Base-by-base conservation (phyloP, 2,329 filamentous ascomycete genomes). In the Trichoderma pleuroti region DNA sequence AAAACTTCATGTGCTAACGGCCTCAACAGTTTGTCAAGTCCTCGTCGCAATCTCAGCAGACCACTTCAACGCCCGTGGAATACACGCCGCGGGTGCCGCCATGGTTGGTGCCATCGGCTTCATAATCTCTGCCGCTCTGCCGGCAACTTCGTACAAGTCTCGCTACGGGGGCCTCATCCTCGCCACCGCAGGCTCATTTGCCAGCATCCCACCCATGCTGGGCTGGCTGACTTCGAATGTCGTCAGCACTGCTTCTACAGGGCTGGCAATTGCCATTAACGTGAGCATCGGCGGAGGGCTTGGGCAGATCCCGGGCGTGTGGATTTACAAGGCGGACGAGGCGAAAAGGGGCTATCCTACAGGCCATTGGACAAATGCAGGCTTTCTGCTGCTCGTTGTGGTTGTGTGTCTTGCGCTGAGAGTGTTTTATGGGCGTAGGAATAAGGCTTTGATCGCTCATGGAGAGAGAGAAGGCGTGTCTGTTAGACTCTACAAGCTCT, bases 151-250 rank as follows among this genome's bases (percentile, higher is more conserved):
- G 3, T 92, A 90, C 75, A 74, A 82, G 11, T 76, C 80, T 18
- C 87, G 91, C n/a, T 93, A 93, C 76, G 90, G 88, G 42, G 91
- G 89, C 72, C 84, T 93, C 11, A 91, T 93, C 36, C 82, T 93
- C 49, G 90, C 90, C 0, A 84, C 88, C 1, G 86, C 87, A 2
- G 91, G 91, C 1, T 84, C 90, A 0, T 93, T 93, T 72, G 86
- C 89, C 1, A 90, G 88, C 73, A 91, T 92, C 59, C 90, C 91
- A 0, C 90, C 90, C 0, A 84, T 93, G 72, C 83, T 92, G 1
- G 90, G 90, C n/a, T 92, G 90, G 90, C 81, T 92, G 8, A 89
- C 88, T 10, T 88, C 87, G 52, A 93, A 93, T 76, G 82, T 92
- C 62, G 87, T 87, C 76, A 88, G 85, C 68, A 92, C 91, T 0